Percentiles rank a stretch among this genome's conserved stretches.
Conservation (phyloP, 768 basidiomycete species). For the Trametes gibbosa region DNA sequence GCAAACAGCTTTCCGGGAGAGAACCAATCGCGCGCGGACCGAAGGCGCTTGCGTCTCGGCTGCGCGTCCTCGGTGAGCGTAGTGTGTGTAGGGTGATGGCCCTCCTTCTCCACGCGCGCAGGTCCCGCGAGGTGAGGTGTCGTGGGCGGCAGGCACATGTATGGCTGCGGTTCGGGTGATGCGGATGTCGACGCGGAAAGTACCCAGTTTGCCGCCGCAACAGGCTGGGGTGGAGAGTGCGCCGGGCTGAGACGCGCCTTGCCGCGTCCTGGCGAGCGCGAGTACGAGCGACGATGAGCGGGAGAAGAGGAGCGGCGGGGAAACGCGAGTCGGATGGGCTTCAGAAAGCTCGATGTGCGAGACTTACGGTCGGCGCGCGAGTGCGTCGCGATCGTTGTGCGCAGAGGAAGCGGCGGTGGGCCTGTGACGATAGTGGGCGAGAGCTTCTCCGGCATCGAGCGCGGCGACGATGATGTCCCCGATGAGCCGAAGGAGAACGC, state of each 20-base stretch:
- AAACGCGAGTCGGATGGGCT: constrained; percentile 33
- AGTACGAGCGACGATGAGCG: constrained; percentile 13
- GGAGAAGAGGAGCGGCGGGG: constrained; percentile 29
- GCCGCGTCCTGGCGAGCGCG: constrained; percentile 18
- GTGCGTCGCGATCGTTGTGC: constrained; percentile 10
- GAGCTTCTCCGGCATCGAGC: constrained; percentile 16
- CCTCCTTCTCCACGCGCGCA: constrained; percentile 13
- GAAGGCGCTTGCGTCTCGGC: constrained; percentile 30
- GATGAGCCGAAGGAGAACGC: constrained; percentile 14
- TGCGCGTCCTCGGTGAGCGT: constrained; percentile 25
- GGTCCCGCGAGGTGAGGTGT: not conserved
- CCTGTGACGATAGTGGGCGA: constrained; percentile 7
- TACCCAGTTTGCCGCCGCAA: constrained; percentile 21
- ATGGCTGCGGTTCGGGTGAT: constrained; percentile 24
- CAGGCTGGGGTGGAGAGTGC: constrained; percentile 14
- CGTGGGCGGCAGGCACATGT: constrained; percentile 22
- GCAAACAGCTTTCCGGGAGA: constrained; percentile 33
- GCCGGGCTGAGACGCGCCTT: constrained; percentile 13
- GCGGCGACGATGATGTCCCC: constrained; percentile 13
- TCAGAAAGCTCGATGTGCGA: constrained; percentile 32
- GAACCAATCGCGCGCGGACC: constrained; percentile 36
- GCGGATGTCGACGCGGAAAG: constrained; percentile 19
- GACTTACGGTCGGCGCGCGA: constrained; percentile 16
- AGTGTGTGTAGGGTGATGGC: constrained; percentile 17
- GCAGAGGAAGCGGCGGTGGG: constrained; percentile 20